Base-by-base conservation (phyloP, 495 filamentous ascomycete genomes). In the Penicillium daleae region DNA sequence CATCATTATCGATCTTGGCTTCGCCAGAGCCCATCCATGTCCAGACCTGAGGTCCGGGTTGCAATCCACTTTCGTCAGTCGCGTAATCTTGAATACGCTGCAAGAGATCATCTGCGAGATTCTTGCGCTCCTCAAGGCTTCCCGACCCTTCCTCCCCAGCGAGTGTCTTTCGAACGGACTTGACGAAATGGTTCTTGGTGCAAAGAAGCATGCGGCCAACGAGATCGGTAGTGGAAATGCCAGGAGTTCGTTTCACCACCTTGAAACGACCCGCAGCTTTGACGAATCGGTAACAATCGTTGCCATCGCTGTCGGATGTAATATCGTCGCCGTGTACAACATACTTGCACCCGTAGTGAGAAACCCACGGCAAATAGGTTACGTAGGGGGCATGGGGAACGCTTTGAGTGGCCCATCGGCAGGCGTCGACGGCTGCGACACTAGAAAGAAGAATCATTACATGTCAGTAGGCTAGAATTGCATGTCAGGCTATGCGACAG, bases 221-320 rank as follows among this genome's bases (percentile, higher is more conserved):
- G 8, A 99, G 84, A 69, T 99, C 96, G 3, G 95, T 99, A 1
- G 95, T 99, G 5, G 91, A 96, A 63, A 99, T 99, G 33, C 92
- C 92, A 0, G 94, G 94, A 0, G 96, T 98, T n/a, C 95, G 82
- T 77, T 93, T 94, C 21, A 99, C 95, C 15, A 98, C 91, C 70
- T 90, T 88, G 82, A 99, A 98, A 8, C 95, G 86, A 21, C 88
- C 88, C 15, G 93, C 94, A 26, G 87, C 87, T 75, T 98, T 98
- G 56, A 99, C 95, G 72, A 90, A 97, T 63, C 96, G 88, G 76
- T 99, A 99, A 78, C 96, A 98, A 77, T 99, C 95, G 70, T 96
- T 87, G 9, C 95, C 92, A 46, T 85, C 85, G 59, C 86, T 89
- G 66, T 96, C 87, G 2, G 93, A 93, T 3, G 91, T 92, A 48